Evolutionary conservation across 2,329 filamentous ascomycete genomes (phyloP), one percentile per base, ranked within the genome.

Genomic region (Erysiphe pulchra): DNA sequence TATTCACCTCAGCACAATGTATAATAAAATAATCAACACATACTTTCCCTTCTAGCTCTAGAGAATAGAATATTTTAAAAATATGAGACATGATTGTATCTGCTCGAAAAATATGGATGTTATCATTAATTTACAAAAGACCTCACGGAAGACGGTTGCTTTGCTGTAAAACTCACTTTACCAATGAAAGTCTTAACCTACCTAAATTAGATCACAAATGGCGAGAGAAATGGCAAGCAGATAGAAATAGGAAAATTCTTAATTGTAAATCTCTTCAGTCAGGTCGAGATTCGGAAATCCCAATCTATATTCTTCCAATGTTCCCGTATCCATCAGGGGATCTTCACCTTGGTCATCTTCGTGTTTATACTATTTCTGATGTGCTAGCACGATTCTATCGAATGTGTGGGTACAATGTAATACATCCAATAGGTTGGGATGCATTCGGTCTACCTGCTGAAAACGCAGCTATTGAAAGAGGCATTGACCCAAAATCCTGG

Each of bases 351-450:
- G 85, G 85, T 13, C 85, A 93, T 59, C 65, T 92, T 36, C 76
- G 85, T 42, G 83, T 92, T 44, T 93, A 92, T 64, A 83, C 84
- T 34, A 90, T 93, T 51, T 83, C 84, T 49, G 85, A 93, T 63
- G 80, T 86, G 10, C 63, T 92, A 45, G 75, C 83, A 13, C 72
- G 85, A 46, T 92, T 77, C 57, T 73, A 77, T 54, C 70, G 69
- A 24, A 75, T 92, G 63, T 74, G 77, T 52, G 84, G 84, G 14
- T 68, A 75, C 52, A 63, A 80, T 46, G 82, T 92, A 31, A 61
- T 92, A 45, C 72, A 92, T 51, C 83, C 85, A n/a, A 92, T 92
- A 70, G 85, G 85, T 11, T 93, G 85, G 84, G 85, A 93, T 65
- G 81, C 83, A 5, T 92, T 93, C 62, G 85, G 85, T 1, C 64